Percentiles rank a stretch among this genome's conserved stretches.
Evolutionary conservation across 257 asterid genomes (phyloP).

Genomic region (Coffea canephora): DNA sequence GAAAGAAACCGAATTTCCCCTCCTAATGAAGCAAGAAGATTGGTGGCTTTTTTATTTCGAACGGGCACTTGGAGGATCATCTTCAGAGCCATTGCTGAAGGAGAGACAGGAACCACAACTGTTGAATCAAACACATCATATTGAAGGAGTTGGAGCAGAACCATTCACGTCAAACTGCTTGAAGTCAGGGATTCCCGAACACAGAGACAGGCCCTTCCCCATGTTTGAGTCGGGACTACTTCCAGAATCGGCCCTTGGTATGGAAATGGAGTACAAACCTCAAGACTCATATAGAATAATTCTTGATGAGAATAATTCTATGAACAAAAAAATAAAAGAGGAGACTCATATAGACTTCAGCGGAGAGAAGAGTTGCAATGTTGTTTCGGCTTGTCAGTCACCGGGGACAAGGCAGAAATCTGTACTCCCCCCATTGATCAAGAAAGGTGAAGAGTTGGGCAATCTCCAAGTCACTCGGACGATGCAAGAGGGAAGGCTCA

Average conservation of each 20-base stretch:
- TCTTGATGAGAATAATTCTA: neutral
- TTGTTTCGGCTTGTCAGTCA: conserved; percentile 6
- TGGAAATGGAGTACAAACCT: conserved; percentile 22
- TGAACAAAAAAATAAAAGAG: neutral
- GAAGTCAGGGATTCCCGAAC: neutral
- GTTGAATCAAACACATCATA: conserved; percentile 16
- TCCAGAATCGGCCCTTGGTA: conserved; percentile 23
- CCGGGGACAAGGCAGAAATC: conserved; percentile 13
- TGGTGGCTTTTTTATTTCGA: conserved; percentile 22
- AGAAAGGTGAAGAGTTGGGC: conserved; percentile 14
- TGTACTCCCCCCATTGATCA: conserved; percentile 9
- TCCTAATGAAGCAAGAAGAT: conserved; percentile 21
- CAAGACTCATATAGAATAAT: neutral
- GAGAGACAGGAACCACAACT: conserved; percentile 20
- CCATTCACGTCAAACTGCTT: conserved; percentile 17
- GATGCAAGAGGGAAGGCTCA: neutral
- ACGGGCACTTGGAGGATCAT: conserved; percentile 13
- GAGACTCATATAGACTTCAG: neutral
- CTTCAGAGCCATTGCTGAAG: conserved; percentile 16
- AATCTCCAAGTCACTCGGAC: conserved; percentile 13
- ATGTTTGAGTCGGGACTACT: conserved; percentile 4
- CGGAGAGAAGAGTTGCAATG: conserved; percentile 8
- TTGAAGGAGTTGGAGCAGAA: conserved; percentile 14
- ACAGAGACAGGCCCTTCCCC: conserved; percentile 12
- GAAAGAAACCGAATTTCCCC: conserved; percentile 5